Evolutionary conservation across 2,329 filamentous ascomycete species (phyloP).

Genomic region (Chaetomium olivaceum): DNA sequence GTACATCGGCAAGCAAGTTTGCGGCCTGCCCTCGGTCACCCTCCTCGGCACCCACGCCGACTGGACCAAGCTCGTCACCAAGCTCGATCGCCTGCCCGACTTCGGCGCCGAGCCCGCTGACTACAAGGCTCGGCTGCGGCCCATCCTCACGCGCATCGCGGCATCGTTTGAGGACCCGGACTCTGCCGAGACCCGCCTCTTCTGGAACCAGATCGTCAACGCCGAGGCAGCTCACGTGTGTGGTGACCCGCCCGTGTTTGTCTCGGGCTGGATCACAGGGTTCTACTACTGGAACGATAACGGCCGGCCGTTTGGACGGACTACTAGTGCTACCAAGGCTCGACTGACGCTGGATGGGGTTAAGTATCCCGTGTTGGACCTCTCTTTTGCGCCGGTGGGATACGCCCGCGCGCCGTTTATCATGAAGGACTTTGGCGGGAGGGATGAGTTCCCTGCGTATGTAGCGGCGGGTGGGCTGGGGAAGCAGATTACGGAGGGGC

Average conservation of each 20-base stretch:
- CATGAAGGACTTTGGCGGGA: constrained; percentile 39
- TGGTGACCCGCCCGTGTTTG: constrained; percentile 39
- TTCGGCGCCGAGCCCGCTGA: constrained; percentile 46
- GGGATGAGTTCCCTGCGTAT: constrained; percentile 37
- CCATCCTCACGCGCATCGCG: constrained; percentile 50
- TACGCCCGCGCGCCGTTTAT: constrained; percentile 44
- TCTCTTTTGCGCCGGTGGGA: constrained; percentile 36
- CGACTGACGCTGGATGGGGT: constrained; percentile 29
- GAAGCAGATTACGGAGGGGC: constrained; percentile 31
- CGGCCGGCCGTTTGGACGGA: constrained; percentile 36
- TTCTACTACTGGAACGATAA: constrained; percentile 47
- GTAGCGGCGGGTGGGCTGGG: constrained; percentile 42
- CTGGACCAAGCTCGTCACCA: constrained; percentile 44
- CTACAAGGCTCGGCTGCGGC: constrained; percentile 44
- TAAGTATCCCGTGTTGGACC: constrained; percentile 32
- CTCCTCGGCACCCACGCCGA: constrained; percentile 43
- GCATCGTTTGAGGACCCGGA: constrained; percentile 43
- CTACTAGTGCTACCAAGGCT: neutral
- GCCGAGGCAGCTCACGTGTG: constrained; percentile 36
- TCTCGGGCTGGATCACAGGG: constrained; percentile 51
- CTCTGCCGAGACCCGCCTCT: constrained; percentile 37
- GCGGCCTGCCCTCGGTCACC: constrained; percentile 46
- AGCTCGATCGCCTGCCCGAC: constrained; percentile 45
- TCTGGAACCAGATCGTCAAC: constrained; percentile 48
- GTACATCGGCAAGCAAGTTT: constrained; percentile 41